Percentiles rank a stretch among this genome's conserved stretches.
These are phyloP conservation scores for Xylariaceae sp. DNA, from an alignment of 2,329 filamentous ascomycete genomes.

Conservation along the genomic window DNA sequence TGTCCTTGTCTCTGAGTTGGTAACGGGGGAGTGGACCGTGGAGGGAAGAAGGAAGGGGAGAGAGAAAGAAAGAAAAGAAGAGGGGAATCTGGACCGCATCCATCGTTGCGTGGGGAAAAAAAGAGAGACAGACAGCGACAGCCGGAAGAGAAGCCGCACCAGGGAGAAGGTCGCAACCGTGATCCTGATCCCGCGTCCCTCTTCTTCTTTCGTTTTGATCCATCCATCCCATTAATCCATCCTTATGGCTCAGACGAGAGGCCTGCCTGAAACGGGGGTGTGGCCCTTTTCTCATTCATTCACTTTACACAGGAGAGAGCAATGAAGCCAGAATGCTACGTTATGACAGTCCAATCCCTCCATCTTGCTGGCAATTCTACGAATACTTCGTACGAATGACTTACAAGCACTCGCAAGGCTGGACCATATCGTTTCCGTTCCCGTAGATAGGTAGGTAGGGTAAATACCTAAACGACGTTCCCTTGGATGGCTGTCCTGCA, in stretches of 20 bases:
- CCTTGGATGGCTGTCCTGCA: slow-evolving; percentile 3
- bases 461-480: slow-evolving; percentile 10
- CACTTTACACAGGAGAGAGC: too few relatives aligned
- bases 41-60: too few relatives aligned
- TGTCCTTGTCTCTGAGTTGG: background rate
- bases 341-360: too few relatives aligned
- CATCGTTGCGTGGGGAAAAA: background rate
- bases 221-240: background rate
- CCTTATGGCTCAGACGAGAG: slow-evolving; percentile 7
- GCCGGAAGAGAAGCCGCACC: background rate
- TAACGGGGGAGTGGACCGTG: background rate
- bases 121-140: background rate
- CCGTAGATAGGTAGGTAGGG: background rate
- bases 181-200: background rate
- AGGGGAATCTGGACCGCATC: background rate
- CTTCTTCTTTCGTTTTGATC: too few relatives aligned
- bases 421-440: slow-evolving; percentile 1
- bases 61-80: too few relatives aligned
- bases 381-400: background rate
- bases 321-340: background rate
- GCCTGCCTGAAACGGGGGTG: slow-evolving; percentile 18
- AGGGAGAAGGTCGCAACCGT: background rate
- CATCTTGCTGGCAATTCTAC: background rate
- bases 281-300: background rate
- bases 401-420: slow-evolving; percentile 18